phyloP scores from a whole-genome alignment of 305 asterid genomes.

The Fraxinus platypoda region DNA sequence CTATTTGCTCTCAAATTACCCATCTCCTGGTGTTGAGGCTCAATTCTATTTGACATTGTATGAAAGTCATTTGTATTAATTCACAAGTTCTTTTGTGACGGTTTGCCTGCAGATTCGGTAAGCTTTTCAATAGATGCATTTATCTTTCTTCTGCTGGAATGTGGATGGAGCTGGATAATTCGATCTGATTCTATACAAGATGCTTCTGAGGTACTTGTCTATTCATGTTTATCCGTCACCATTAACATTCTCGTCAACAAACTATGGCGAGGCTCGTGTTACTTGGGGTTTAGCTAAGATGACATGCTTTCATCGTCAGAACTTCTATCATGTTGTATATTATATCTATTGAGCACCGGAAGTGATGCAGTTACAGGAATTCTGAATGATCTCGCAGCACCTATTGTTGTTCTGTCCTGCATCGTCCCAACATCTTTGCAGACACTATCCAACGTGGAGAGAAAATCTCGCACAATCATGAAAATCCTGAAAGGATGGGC shows the following conservation, averaged over 20 bases:
- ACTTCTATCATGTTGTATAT: conserved; percentile 31
- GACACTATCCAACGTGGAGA: conserved; percentile 65
- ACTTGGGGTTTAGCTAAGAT: neutral
- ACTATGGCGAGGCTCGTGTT: neutral
- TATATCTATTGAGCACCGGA: conserved; percentile 67
- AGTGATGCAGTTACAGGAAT: conserved; percentile 58
- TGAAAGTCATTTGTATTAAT: conserved; percentile 19
- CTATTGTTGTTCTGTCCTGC: conserved; percentile 65
- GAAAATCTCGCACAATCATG: conserved; percentile 82
- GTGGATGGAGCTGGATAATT: neutral
- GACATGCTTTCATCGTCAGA: conserved; percentile 42
- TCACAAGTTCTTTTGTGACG: conserved; percentile 1
- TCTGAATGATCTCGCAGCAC: conserved; percentile 72
- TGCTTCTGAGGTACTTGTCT: neutral
- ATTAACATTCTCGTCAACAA: conserved; percentile 6
- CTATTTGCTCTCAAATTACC: neutral
- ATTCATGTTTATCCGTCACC: neutral
- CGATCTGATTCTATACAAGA: neutral
- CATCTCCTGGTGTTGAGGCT: neutral
- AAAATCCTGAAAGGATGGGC: conserved; percentile 91
- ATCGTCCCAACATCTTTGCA: conserved; percentile 82
- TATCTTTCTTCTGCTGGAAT: neutral
- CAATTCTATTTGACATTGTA: neutral
- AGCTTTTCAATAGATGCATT: conserved; percentile 3
- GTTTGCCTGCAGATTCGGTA: conserved; percentile 5